phyloP scores from a whole-genome alignment of 73 alveolate species.

The Stentor roeselii region DNA sequence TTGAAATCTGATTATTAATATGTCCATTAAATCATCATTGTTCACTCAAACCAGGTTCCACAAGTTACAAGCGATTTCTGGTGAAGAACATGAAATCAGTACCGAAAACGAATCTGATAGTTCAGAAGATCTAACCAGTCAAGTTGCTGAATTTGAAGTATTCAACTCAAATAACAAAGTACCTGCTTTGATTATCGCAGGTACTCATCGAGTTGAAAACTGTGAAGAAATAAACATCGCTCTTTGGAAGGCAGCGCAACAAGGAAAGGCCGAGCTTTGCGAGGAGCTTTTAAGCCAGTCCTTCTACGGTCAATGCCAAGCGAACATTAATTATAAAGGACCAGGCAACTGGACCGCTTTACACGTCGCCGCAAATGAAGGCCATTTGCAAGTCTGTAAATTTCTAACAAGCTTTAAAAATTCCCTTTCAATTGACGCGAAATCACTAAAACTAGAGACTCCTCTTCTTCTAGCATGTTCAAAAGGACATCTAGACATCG shows the following conservation, averaged over 20 bases:
- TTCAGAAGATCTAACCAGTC: too few relatives aligned
- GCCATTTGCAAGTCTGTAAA: background rate
- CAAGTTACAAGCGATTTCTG: too few relatives aligned
- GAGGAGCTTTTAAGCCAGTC: background rate
- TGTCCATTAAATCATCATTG: too few relatives aligned
- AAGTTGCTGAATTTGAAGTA: too few relatives aligned
- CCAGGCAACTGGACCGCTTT: background rate
- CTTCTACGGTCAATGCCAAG: background rate
- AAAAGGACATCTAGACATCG: constrained; percentile 71
- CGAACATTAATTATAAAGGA: background rate
- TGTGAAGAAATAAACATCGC: background rate
- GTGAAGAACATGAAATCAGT: too few relatives aligned
- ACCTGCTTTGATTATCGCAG: too few relatives aligned
- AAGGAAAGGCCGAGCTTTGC: background rate
- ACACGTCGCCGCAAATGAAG: constrained; percentile 22
- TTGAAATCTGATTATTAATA: too few relatives aligned
- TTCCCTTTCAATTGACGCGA: background rate
- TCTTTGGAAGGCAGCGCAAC: background rate
- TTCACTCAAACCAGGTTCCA: too few relatives aligned
- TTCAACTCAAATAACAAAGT: too few relatives aligned
- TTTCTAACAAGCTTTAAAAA: background rate
- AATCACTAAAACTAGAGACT: constrained; percentile 27
- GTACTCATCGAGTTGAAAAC: too few relatives aligned
- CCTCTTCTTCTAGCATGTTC: constrained; percentile 78
- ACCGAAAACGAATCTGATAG: too few relatives aligned